Base-by-base conservation (phyloP, 108 stramenopile species). In the Hondaea fermentalgiana region DNA sequence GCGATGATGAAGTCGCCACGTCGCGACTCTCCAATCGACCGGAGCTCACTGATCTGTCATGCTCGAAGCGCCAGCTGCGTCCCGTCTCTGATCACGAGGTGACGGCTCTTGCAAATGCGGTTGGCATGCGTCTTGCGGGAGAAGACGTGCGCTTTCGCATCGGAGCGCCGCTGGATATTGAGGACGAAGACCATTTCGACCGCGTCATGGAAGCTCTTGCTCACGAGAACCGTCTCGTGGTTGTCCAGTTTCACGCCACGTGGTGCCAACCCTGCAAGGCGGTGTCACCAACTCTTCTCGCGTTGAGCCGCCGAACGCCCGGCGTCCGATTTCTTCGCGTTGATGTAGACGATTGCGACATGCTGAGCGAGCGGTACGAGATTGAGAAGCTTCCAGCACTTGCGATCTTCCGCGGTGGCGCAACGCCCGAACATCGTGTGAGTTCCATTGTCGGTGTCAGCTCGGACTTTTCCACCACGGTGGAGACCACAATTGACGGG, bases 261-360 rank as follows among this genome's bases (percentile, higher is more conserved):
- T 90, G 90, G 90, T 90, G 90, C 51, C 29, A 8, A 14, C 87
- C 60, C 10, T 88, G 90, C 90, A 90, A 88, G 57, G 16, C 87
- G 64, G 19, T 90, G 58, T 21, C 35, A 21, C 90, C 90, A 6
- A 45, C 55, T 6, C 23, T 83, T 10, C 35, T 42, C 5, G 57
- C 57, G 12, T 71, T 90, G 88, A 57, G 83, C 44, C 42, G 57
- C 12, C 10, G 12, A 8, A 90, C 87, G 1, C 90, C 90, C 17
- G 58, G 57, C 23, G 90, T 83, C 17, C 53, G 57, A 2, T 90
- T 87, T 42, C 87, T 87, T 10, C 53, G 58, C 28, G 90, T 83
- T 42, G 90, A 90, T 35, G 35, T 90, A 19, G 90, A 90, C 17
- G 90, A 90, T 5, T 90, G 90, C 69, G 90, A 90, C 44, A 16